phyloP scores from a whole-genome alignment of 805 yeast species.

The Lipomyces chichibuensis region DNA sequence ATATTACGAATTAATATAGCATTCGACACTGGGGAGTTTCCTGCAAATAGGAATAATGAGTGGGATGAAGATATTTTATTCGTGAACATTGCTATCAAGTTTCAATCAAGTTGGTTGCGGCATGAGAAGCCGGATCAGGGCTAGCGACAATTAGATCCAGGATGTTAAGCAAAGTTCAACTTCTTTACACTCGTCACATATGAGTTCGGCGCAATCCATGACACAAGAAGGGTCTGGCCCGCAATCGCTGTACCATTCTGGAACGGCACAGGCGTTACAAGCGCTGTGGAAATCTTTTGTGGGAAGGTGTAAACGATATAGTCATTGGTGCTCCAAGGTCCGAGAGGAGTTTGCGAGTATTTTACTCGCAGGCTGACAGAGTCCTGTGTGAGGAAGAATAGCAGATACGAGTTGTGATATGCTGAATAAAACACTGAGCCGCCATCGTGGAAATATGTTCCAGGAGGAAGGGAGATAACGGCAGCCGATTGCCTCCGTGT shows the following conservation, averaged over 20 bases:
- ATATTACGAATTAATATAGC: too few relatives aligned
- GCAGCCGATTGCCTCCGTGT: slow-evolving; percentile 4
- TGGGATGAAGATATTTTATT: too few relatives aligned
- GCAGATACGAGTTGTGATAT: slow-evolving; percentile 31
- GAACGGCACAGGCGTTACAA: not conserved
- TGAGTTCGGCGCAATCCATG: not conserved
- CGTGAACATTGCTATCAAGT: too few relatives aligned
- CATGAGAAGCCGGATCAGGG: too few relatives aligned
- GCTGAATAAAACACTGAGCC: slow-evolving; percentile 29
- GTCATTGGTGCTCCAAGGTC: not conserved
- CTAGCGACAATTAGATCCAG: too few relatives aligned
- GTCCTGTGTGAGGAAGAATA: slow-evolving; percentile 18
- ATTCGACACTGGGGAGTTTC: too few relatives aligned
- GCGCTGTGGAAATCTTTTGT: not conserved
- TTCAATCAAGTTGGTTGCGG: too few relatives aligned
- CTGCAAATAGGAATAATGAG: too few relatives aligned
- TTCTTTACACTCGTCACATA: too few relatives aligned
- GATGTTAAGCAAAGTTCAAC: too few relatives aligned
- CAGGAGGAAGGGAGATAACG: not conserved
- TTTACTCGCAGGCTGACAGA: not conserved
- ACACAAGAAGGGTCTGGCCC: not conserved
- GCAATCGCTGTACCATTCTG: not conserved
- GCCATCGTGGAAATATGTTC: not conserved
- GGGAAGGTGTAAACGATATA: not conserved
- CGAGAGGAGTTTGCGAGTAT: not conserved